phyloP scores from a whole-genome alignment of 2,329 filamentous ascomycete species.

The Diplodia sapinea region DNA sequence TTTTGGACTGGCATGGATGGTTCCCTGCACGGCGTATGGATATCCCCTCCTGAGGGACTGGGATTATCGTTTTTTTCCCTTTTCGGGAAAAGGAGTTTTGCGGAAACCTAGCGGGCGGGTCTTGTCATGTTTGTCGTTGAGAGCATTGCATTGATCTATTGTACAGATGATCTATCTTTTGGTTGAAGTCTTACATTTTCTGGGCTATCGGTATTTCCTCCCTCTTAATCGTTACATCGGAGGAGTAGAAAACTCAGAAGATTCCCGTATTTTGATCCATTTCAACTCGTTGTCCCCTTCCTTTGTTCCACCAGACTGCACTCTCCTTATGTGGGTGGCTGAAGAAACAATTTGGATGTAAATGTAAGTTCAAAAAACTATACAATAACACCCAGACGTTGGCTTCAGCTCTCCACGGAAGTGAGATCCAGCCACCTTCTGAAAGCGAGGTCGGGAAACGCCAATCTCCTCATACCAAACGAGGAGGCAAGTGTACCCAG shows the following conservation, averaged over 20 bases:
- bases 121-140: conserved; percentile 4
- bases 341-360: neutral
- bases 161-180: conserved; percentile 39
- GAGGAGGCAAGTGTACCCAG: too few relatives aligned
- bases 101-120: conserved; percentile 6
- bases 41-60: conserved; percentile 12
- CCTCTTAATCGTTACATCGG: neutral
- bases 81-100: conserved; percentile 17
- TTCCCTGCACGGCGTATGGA: conserved; percentile 23
- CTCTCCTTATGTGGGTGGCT: neutral
- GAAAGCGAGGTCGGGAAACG: neutral
- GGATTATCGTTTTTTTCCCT: neutral
- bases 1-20: conserved; percentile 18
- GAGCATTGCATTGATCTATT: conserved; percentile 33
- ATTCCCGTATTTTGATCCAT: neutral
- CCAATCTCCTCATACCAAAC: too few relatives aligned
- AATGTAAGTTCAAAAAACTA: neutral
- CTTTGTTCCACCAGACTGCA: neutral
- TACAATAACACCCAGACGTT: neutral
- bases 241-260: neutral
- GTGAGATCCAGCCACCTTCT: neutral
- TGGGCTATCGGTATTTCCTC: neutral
- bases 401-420: neutral
- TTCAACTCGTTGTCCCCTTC: neutral
- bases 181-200: conserved; percentile 33